phyloP scores from a whole-genome alignment of 192 early-diverging fungal species.

The Backusella tarrabulga region DNA sequence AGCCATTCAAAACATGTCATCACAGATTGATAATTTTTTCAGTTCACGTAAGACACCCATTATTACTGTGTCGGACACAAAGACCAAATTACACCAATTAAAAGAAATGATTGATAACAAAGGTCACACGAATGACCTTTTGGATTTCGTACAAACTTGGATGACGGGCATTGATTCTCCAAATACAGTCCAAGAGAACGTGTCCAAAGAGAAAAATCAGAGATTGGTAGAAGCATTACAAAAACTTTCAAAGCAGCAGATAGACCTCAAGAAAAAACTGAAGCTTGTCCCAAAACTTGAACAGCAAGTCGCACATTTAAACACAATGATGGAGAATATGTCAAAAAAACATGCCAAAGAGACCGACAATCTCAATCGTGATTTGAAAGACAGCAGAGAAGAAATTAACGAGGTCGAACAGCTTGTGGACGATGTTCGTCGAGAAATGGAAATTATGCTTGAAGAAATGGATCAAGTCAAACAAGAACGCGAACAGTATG shows the following conservation, averaged over 20 bases:
- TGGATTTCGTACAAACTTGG: not conserved
- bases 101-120: not conserved
- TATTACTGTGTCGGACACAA: constrained; percentile 6
- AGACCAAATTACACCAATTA: constrained; percentile 8
- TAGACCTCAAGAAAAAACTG: not conserved
- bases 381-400: not conserved
- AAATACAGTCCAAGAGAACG: not conserved
- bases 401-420: constrained; percentile 15
- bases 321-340: not conserved
- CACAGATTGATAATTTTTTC: not conserved
- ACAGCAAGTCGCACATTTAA: not conserved
- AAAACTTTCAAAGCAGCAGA: not conserved
- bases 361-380: not conserved
- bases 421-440: constrained; percentile 4
- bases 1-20: not conserved
- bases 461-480: constrained; percentile 7
- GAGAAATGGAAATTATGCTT: constrained; percentile 16
- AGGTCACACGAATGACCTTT: not conserved
- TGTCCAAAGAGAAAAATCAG: not conserved
- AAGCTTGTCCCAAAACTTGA: not conserved
- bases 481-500: not conserved
- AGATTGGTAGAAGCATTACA: not conserved
- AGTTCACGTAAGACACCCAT: constrained; percentile 3
- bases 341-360: not conserved
- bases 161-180: constrained; percentile 4